A percentile compares a stretch with the other conserved stretches of the same genome.
Conservation (phyloP, 345 rosid species). For the Reutealis trisperma region DNA sequence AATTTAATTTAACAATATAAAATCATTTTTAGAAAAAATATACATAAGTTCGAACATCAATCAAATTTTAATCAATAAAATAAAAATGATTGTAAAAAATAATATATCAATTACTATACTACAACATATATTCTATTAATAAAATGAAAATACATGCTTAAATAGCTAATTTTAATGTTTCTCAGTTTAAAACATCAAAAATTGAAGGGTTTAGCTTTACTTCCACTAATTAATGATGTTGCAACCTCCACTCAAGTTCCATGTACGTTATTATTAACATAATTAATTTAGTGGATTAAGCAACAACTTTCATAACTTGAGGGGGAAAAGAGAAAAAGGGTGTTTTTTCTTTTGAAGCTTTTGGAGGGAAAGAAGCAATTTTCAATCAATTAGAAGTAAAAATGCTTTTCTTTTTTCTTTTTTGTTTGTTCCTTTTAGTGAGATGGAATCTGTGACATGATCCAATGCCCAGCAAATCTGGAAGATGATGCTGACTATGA, state of each 20-base stretch:
- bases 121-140: too few species aligned
- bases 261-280: too few species aligned
- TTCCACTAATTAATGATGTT: conserved; percentile 4
- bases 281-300: neutral
- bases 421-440: neutral
- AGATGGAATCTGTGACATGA: conserved; percentile 24
- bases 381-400: neutral
- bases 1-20: too few species aligned
- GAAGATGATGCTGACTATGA: conserved; percentile 9
- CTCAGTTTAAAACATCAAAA: too few species aligned
- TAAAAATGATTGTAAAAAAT: too few species aligned
- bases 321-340: neutral
- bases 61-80: too few species aligned
- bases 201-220: neutral
- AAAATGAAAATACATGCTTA: too few species aligned
- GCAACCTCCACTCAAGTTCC: conserved; percentile 12
- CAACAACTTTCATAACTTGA: neutral
- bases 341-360: neutral
- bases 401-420: neutral
- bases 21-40: too few species aligned
- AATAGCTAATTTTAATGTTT: too few species aligned
- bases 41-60: too few species aligned
- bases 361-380: neutral
- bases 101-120: too few species aligned
- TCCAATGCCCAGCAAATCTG: conserved; percentile 22